phyloP scores from a whole-genome alignment of 306 rosid genomes.

The Rosa persica region DNA sequence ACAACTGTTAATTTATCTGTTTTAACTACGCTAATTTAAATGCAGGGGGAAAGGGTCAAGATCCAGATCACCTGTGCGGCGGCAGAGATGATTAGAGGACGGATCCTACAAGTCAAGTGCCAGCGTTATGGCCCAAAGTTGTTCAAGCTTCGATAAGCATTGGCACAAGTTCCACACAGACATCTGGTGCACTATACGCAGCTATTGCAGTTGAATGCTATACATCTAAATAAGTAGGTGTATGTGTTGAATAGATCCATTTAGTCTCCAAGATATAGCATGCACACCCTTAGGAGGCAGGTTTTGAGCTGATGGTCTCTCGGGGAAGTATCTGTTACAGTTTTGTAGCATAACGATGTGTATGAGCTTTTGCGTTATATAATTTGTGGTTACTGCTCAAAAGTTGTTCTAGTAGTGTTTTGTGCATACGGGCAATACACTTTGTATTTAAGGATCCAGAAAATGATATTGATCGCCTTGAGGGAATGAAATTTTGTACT shows the following conservation, averaged over 20 bases:
- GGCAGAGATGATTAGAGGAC: conserved; percentile 57
- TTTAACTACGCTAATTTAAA: conserved; percentile 28
- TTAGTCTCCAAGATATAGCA: not conserved
- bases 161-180: not conserved
- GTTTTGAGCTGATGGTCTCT: not conserved
- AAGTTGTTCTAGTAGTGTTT: not conserved
- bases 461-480: not conserved
- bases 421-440: not conserved
- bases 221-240: not conserved
- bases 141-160: not conserved
- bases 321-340: not conserved
- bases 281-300: not conserved
- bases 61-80: conserved; percentile 76
- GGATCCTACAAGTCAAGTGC: not conserved
- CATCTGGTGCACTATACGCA: not conserved
- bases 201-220: not conserved
- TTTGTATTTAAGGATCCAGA: not conserved
- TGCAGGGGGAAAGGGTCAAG: conserved; percentile 90
- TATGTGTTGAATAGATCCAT: not conserved
- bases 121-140: not conserved
- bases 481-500: not conserved
- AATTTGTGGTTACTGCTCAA: not conserved
- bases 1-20: conserved; percentile 18
- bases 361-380: not conserved
- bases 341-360: not conserved